Conservation (phyloP, 768 basidiomycete genomes). For the Trametes gibbosa region DNA sequence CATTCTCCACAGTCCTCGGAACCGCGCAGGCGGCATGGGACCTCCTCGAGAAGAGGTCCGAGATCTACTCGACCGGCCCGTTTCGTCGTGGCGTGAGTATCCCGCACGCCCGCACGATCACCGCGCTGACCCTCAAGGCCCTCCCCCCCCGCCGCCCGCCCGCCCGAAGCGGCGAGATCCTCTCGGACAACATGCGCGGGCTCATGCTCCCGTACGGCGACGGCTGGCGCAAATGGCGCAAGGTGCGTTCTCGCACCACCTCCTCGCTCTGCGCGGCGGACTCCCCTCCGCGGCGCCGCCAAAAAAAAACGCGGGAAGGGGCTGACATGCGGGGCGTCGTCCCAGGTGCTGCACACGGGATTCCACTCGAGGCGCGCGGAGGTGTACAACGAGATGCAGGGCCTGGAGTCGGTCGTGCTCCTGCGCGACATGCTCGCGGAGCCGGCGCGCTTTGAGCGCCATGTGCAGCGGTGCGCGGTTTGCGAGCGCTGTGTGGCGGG, state of each 20-base stretch:
- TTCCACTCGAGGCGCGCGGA: slow-evolving; percentile 42
- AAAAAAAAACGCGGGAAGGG: too few relatives aligned
- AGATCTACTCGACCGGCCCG: slow-evolving; percentile 48
- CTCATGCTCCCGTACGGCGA: slow-evolving; percentile 5
- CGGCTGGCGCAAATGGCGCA: slow-evolving; percentile 4
- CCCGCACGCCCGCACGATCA: too few relatives aligned
- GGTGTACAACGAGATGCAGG: slow-evolving; percentile 45
- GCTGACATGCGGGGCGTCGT: too few relatives aligned
- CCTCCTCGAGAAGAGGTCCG: slow-evolving; percentile 45
- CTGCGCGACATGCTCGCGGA: slow-evolving; percentile 40
- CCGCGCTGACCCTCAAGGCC: too few relatives aligned
- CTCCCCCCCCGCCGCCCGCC: too few relatives aligned
- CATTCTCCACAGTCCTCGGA: slow-evolving; percentile 35
- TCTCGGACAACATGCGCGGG: slow-evolving; percentile 1
- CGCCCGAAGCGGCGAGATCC: background rate
- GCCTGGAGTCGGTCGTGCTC: slow-evolving; percentile 44
- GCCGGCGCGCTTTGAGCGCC: slow-evolving; percentile 39
- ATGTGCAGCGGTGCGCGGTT: slow-evolving; percentile 37
- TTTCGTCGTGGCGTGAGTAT: slow-evolving; percentile 42
- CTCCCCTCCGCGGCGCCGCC: too few relatives aligned
- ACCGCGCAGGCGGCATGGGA: slow-evolving; percentile 47
- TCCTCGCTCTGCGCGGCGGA: too few relatives aligned
- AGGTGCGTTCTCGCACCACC: background rate
- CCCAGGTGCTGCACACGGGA: slow-evolving; percentile 45
- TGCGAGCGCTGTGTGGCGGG: too few relatives aligned